Evolutionary conservation across 2,329 filamentous ascomycete species (phyloP).

Genomic region (Hymenoscyphus fructigenus): DNA sequence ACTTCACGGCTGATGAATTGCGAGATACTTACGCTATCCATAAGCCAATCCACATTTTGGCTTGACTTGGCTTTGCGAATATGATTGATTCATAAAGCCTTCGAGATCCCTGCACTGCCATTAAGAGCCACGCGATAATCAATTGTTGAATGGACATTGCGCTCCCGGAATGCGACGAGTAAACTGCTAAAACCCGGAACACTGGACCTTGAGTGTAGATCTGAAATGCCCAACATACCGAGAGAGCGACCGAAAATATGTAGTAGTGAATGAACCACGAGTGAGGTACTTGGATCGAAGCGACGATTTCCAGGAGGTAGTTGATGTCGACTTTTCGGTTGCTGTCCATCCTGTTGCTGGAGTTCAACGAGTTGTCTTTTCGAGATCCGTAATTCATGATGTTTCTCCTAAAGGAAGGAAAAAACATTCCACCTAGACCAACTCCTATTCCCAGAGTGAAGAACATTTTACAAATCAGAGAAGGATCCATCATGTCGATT

Average conservation of each 20-base stretch:
- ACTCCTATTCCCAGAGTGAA: constrained; percentile 31
- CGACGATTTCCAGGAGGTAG: constrained; percentile 23
- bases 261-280: constrained; percentile 92
- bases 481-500: constrained; percentile 27
- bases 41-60: constrained; percentile 82
- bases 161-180: constrained; percentile 28
- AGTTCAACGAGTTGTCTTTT: constrained; percentile 2
- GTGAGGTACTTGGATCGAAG: constrained; percentile 65
- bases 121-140: constrained; percentile 65
- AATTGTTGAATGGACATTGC: constrained; percentile 63
- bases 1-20: not conserved
- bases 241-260: constrained; percentile 65
- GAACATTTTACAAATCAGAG: constrained; percentile 30
- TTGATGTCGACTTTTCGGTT: constrained; percentile 3
- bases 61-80: constrained; percentile 62
- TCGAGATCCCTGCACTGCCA: constrained; percentile 72
- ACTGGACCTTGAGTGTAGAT: constrained; percentile 53
- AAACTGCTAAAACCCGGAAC: constrained; percentile 50
- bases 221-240: constrained; percentile 72
- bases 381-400: constrained; percentile 37
- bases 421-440: constrained; percentile 29
- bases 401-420: constrained; percentile 31
- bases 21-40: constrained; percentile 58
- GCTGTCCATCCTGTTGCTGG: not conserved
- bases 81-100: constrained; percentile 73